Evolutionary conservation across 495 filamentous ascomycete genomes (phyloP).

Genomic region (Penicillium odoratum): DNA sequence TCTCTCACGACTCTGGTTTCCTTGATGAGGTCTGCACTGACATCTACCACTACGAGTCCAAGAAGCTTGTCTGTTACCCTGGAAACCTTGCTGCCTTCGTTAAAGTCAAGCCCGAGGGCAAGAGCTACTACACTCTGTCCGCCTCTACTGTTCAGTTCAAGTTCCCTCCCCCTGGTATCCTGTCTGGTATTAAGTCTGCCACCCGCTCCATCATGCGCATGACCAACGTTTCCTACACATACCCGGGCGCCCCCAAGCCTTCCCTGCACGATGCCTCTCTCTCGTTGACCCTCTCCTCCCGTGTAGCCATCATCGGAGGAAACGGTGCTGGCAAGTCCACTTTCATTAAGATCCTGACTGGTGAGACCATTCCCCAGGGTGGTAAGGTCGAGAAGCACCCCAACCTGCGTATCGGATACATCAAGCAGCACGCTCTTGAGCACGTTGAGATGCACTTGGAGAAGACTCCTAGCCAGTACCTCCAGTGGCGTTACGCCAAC

Average conservation of each 20-base stretch:
- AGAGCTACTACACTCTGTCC: constrained; percentile 97
- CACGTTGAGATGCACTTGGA: constrained; percentile 99
- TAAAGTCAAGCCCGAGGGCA: constrained; percentile 88
- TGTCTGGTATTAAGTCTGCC: constrained; percentile 90
- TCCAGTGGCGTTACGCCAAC: constrained; percentile 97
- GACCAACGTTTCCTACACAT: constrained; percentile 86
- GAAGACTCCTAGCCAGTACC: constrained; percentile 97
- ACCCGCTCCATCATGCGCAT: constrained; percentile 95
- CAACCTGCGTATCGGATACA: constrained; percentile 97
- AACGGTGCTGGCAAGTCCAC: constrained; percentile 99
- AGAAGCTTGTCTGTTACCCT: constrained; percentile 93
- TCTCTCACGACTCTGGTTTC: constrained; percentile 97
- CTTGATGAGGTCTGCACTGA: constrained; percentile 96
- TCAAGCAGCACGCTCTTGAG: constrained; percentile 98
- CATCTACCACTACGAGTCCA: constrained; percentile 98
- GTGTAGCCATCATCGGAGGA: constrained; percentile 92
- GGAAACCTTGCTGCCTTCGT: constrained; percentile 95
- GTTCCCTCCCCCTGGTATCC: constrained; percentile 92
- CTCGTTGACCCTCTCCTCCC: constrained; percentile 82
- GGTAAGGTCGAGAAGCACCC: constrained; percentile 98
- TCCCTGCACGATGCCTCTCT: constrained; percentile 86
- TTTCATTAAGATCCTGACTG: constrained; percentile 96
- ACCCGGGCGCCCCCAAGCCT: constrained; percentile 81
- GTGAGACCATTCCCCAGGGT: constrained; percentile 81
- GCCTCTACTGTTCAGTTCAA: constrained; percentile 91